These are phyloP conservation scores for Simplicillium sp. DNA, from an alignment of 2,329 filamentous ascomycete species.

Conservation along the genomic window DNA sequence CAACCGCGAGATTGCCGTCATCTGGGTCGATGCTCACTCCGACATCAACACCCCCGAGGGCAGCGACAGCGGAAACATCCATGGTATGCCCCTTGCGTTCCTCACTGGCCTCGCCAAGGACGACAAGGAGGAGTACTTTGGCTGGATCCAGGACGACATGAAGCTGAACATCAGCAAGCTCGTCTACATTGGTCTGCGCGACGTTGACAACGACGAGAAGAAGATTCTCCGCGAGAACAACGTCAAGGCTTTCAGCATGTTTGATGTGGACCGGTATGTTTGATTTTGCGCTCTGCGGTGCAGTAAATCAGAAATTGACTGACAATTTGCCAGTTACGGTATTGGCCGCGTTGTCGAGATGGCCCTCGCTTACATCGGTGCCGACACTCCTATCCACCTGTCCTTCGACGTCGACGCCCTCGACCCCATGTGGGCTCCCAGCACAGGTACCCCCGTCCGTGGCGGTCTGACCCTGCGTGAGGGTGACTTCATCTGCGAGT, in stretches of 20 bases:
- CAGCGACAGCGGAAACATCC: slow-evolving; percentile 84
- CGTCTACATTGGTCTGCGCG: slow-evolving; percentile 91
- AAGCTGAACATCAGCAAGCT: slow-evolving; percentile 67
- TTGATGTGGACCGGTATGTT: slow-evolving; percentile 80
- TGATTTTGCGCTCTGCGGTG: not conserved
- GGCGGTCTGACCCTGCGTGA: slow-evolving; percentile 89
- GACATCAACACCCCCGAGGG: slow-evolving; percentile 97
- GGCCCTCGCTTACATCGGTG: slow-evolving; percentile 93
- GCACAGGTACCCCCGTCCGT: slow-evolving; percentile 88
- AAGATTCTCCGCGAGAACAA: slow-evolving; percentile 76
- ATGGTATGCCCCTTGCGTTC: slow-evolving; percentile 96
- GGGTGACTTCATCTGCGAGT: slow-evolving; percentile 93
- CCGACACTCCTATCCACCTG: slow-evolving; percentile 90
- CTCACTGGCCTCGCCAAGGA: slow-evolving; percentile 75
- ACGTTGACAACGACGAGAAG: slow-evolving; percentile 93
- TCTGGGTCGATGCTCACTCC: slow-evolving; percentile 97
- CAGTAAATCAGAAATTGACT: slow-evolving; percentile 5
- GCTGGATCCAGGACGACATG: slow-evolving; percentile 74
- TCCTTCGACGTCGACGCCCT: slow-evolving; percentile 96
- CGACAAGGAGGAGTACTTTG: slow-evolving; percentile 70
- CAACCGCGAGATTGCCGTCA: slow-evolving; percentile 77
- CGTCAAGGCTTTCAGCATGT: slow-evolving; percentile 97
- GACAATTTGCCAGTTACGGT: slow-evolving; percentile 51
- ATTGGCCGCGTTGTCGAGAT: slow-evolving; percentile 96
- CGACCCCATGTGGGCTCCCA: slow-evolving; percentile 92